Evolutionary conservation across 805 yeast species (phyloP), one percentile per base, ranked within the genome.

Genomic region (Brettanomyces bruxellensis): DNA sequence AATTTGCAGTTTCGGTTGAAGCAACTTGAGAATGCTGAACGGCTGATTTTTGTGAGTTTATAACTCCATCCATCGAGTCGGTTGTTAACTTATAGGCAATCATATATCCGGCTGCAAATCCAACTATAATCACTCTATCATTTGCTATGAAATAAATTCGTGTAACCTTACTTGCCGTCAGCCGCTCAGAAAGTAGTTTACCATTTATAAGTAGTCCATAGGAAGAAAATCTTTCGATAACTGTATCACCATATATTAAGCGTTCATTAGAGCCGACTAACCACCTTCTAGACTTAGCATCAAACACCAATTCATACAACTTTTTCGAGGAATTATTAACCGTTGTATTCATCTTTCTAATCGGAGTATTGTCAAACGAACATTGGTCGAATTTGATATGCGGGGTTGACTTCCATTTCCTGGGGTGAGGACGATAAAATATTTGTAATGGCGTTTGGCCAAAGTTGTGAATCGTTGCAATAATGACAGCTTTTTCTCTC

Each of bases 401-500:
- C 9, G 41, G 18, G 8, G 28, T 7, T 5, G 62, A n/a, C 66
- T 52, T 0, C 64, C 62, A 3, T 68, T 76, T 69, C 25, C 57
- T 51, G 1, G 84, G 82, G 61, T 88, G 96, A 0, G 89, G 83
- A 44, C 73, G 74, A 14, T 66, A 68, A 54, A 89, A 86, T 9
- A 89, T 66, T 54, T 83, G 86, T 43, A 75, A 58, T 1, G 96
- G 96, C 0, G 95, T 88, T 59, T 88, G 96, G 0, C 96, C 96
- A 70, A 88, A 88, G 62, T 88, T 88, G 59, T 89, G 93, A 44
- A 88, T 88, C 54, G 85, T 84, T 1, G 95, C 90, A 23, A 87
- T 83, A 3, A 84, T 72, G 1, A 95, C 91, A 36, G 79, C 70
- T 51, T 81, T 73, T 61, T 88, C 95, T 50, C 75, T 71, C 35